These are phyloP conservation scores for Diplodia seriata DNA, from an alignment of 2,329 filamentous ascomycete species.

Conservation along the genomic window DNA sequence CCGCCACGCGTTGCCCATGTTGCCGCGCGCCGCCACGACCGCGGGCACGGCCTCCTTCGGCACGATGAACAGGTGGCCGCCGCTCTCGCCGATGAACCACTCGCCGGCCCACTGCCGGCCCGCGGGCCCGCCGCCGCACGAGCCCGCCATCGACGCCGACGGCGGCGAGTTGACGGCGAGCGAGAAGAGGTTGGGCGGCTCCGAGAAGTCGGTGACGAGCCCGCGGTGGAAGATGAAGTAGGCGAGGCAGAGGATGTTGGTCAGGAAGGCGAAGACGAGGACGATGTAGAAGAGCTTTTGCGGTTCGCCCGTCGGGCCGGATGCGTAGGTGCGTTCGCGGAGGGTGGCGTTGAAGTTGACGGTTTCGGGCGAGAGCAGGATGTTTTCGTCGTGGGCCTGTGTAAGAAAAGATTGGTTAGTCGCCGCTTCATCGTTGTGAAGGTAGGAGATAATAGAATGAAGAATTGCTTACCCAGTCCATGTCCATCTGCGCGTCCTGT, in stretches of 20 bases:
- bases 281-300: conserved; percentile 72
- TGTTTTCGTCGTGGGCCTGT: conserved; percentile 5
- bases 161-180: conserved; percentile 72
- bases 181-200: conserved; percentile 77
- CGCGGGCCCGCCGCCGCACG: conserved; percentile 22
- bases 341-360: conserved; percentile 70
- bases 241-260: conserved; percentile 69
- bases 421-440: neutral
- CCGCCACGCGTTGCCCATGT: conserved; percentile 29
- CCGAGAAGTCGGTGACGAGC: conserved; percentile 78
- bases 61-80: conserved; percentile 28
- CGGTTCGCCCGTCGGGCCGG: conserved; percentile 66
- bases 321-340: conserved; percentile 72
- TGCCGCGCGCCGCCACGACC: neutral
- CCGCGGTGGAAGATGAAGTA: conserved; percentile 67
- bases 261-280: conserved; percentile 68
- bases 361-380: conserved; percentile 50
- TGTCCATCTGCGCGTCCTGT: conserved; percentile 66
- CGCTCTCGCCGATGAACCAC: conserved; percentile 30
- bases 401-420: neutral
- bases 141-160: conserved; percentile 17
- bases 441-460: no score
- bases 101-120: conserved; percentile 23
- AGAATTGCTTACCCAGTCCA: conserved; percentile 49
- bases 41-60: conserved; percentile 21